Evolutionary conservation across 139 green algal genomes (phyloP).

Genomic region (Volvox africanus): DNA sequence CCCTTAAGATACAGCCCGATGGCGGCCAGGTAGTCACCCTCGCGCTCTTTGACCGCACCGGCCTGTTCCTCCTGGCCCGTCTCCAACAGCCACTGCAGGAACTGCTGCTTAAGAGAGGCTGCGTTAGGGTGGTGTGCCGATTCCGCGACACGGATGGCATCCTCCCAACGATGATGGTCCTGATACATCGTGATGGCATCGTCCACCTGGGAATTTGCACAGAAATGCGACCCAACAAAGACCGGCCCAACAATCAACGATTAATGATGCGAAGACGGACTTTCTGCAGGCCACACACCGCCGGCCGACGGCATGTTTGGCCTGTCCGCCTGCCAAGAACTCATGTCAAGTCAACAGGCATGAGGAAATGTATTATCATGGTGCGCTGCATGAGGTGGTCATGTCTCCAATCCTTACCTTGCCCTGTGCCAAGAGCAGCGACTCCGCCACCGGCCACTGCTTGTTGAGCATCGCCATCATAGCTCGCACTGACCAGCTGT

Average conservation of each 20-base stretch:
- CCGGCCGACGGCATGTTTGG: too few species aligned
- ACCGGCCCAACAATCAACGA: too few species aligned
- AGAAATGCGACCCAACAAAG: too few species aligned
- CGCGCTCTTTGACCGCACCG: slow-evolving; percentile 75
- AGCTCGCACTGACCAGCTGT: slow-evolving; percentile 67
- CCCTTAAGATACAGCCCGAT: slow-evolving; percentile 87
- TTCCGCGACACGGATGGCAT: slow-evolving; percentile 81
- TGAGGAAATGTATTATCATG: too few species aligned
- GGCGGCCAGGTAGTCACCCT: slow-evolving; percentile 80
- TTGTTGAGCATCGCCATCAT: slow-evolving; percentile 75
- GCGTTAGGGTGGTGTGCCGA: slow-evolving; percentile 63
- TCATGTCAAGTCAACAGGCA: too few species aligned
- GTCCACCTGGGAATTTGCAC: slow-evolving; percentile 16
- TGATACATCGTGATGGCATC: slow-evolving; percentile 56
- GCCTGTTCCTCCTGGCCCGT: slow-evolving; percentile 80
- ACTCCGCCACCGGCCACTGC: slow-evolving; percentile 80
- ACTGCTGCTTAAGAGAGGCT: slow-evolving; percentile 64
- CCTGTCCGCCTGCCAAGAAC: too few species aligned
- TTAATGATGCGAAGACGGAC: too few species aligned
- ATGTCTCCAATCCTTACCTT: slow-evolving; percentile 48
- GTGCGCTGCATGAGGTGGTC: too few species aligned
- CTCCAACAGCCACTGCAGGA: slow-evolving; percentile 78
- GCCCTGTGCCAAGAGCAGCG: slow-evolving; percentile 76
- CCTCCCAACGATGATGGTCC: slow-evolving; percentile 75
- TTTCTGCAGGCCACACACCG: too few species aligned